Evolutionary conservation across 176 grass and related monocot genomes (phyloP).

Genomic region (Miscanthus lutarioriparius): DNA sequence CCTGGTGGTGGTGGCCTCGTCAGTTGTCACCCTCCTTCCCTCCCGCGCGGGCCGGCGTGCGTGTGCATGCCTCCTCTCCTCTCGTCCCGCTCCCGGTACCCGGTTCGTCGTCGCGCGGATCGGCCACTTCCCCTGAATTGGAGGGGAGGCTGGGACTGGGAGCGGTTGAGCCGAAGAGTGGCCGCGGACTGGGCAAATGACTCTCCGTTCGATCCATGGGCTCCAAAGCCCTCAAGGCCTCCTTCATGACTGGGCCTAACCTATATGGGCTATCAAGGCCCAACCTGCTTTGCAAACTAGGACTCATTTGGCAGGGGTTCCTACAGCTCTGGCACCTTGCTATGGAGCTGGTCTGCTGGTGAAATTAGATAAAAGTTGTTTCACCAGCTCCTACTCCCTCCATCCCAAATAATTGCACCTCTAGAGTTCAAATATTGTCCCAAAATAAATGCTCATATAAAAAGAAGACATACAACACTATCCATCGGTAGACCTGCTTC

Average conservation of each 20-base stretch:
- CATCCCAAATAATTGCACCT: too few relatives aligned
- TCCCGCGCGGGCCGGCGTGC: background rate
- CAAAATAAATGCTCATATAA: too few relatives aligned
- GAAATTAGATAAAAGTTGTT: too few relatives aligned
- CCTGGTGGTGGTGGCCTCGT: background rate
- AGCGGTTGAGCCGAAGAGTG: background rate
- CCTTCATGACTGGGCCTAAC: background rate
- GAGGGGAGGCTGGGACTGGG: background rate
- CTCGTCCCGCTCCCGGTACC: background rate
- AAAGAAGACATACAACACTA: too few relatives aligned
- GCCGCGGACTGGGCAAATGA: background rate
- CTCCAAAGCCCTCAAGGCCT: background rate
- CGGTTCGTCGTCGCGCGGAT: slow-evolving; percentile 23
- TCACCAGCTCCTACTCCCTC: too few relatives aligned
- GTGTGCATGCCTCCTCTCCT: background rate
- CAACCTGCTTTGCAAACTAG: background rate
- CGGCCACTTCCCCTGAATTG: slow-evolving; percentile 28
- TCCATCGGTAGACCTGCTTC: too few relatives aligned
- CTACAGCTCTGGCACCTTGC: too few relatives aligned
- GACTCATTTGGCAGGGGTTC: too few relatives aligned
- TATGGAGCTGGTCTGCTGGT: too few relatives aligned
- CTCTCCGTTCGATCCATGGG: background rate
- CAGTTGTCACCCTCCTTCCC: background rate
- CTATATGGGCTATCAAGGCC: background rate
- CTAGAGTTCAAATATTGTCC: too few relatives aligned